phyloP scores from a whole-genome alignment of 345 rosid species.

The Punica granatum region DNA sequence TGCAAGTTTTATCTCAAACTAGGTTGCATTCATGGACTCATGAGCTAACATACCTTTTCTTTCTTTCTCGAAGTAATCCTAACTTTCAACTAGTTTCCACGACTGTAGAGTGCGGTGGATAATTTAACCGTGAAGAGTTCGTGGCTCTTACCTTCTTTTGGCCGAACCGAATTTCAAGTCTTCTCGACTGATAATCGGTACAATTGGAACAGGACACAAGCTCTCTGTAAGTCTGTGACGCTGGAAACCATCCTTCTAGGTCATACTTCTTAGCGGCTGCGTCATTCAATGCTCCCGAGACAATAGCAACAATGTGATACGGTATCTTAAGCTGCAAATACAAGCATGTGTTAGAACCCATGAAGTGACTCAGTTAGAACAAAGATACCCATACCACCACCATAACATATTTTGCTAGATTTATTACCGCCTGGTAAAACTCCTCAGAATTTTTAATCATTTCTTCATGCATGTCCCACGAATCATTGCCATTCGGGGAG shows the following conservation, averaged over 20 bases:
- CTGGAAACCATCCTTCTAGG: constrained; percentile 94
- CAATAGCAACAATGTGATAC: constrained; percentile 73
- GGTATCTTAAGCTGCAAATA: constrained; percentile 69
- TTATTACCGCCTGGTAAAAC: constrained; percentile 61
- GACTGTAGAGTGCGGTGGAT: not conserved
- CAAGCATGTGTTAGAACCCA: not conserved
- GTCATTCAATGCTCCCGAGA: constrained; percentile 87
- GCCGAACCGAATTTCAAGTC: constrained; percentile 80
- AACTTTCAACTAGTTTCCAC: not conserved
- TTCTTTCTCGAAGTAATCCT: not conserved
- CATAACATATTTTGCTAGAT: not conserved
- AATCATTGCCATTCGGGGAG: constrained; percentile 69
- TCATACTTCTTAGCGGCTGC: constrained; percentile 98
- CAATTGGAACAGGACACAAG: constrained; percentile 91
- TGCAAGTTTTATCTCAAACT: not conserved
- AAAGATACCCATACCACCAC: not conserved
- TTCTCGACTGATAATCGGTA: constrained; percentile 83
- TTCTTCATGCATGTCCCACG: constrained; percentile 92
- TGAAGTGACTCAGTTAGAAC: not conserved
- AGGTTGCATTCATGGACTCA: not conserved
- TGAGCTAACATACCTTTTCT: not conserved
- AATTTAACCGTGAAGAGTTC: not conserved
- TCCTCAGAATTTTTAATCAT: constrained; percentile 90
- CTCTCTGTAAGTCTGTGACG: constrained; percentile 84
- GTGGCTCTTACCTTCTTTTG: constrained; percentile 63